These are phyloP conservation scores for Hypoxylon perforatum DNA, from an alignment of 495 filamentous ascomycete genomes.

Conservation along the genomic window DNA sequence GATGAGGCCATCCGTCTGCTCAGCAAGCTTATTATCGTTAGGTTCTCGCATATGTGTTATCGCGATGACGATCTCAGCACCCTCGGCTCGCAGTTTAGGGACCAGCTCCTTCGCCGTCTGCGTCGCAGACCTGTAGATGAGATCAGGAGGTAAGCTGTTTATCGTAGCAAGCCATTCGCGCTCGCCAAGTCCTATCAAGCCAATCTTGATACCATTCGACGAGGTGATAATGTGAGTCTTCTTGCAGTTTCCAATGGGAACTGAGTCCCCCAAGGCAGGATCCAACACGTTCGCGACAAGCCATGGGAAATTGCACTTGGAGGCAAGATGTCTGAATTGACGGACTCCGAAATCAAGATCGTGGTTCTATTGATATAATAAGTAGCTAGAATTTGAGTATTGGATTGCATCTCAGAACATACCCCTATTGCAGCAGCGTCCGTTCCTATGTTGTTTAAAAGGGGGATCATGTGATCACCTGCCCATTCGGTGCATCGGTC, in stretches of 20 bases:
- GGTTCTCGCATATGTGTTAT: constrained; percentile 89
- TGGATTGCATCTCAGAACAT: constrained; percentile 46
- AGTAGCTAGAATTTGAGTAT: constrained; percentile 34
- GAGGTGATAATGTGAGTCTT: constrained; percentile 77
- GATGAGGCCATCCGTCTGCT: constrained; percentile 72
- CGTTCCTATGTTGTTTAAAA: constrained; percentile 82
- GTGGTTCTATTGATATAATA: constrained; percentile 69
- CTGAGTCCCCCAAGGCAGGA: constrained; percentile 74
- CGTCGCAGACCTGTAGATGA: constrained; percentile 82
- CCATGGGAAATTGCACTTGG: constrained; percentile 87
- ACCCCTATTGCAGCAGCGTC: constrained; percentile 84
- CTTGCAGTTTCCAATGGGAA: constrained; percentile 75
- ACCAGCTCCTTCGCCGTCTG: constrained; percentile 76
- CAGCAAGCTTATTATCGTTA: constrained; percentile 83
- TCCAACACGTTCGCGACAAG: constrained; percentile 75
- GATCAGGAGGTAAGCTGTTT: constrained; percentile 80
- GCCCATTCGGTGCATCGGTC: constrained; percentile 24
- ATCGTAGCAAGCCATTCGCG: constrained; percentile 84
- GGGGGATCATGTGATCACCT: constrained; percentile 84
- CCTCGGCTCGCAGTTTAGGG: constrained; percentile 74
- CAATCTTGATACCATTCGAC: constrained; percentile 86
- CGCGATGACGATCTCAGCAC: constrained; percentile 82
- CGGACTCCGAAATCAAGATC: constrained; percentile 92
- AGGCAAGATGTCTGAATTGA: constrained; percentile 77
- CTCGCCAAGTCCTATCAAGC: constrained; percentile 86